phyloP scores from a whole-genome alignment of 768 basidiomycete genomes.

The Mycena latifolia region DNA sequence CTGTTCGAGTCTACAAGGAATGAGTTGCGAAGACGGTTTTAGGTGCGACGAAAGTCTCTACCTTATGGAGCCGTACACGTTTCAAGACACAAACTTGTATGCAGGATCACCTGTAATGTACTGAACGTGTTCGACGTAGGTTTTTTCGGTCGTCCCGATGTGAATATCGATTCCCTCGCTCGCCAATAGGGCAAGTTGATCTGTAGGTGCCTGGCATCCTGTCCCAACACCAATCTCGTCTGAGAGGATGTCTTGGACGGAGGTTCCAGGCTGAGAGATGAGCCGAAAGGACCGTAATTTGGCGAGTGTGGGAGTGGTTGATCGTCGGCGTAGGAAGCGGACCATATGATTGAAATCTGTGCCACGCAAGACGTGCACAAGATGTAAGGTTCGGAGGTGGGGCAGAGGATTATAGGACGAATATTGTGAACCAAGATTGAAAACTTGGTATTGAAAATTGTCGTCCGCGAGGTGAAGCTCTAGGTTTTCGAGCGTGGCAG shows the following conservation, averaged over 20 bases:
- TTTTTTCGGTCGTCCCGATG: neutral
- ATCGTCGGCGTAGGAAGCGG: too few relatives aligned
- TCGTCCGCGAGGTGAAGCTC: neutral
- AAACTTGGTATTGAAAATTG: too few relatives aligned
- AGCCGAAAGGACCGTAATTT: neutral
- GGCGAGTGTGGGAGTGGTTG: neutral
- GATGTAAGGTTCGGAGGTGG: too few relatives aligned
- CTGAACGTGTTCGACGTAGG: neutral
- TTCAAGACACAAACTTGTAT: neutral
- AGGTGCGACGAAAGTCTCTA: too few relatives aligned
- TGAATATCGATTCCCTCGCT: neutral
- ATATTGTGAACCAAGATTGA: too few relatives aligned
- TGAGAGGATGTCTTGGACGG: neutral
- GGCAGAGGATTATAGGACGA: too few relatives aligned
- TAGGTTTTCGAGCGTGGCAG: slow-evolving; percentile 4
- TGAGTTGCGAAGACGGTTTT: too few relatives aligned
- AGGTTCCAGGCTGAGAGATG: neutral
- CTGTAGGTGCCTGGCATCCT: neutral
- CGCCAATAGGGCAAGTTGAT: neutral
- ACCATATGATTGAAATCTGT: too few relatives aligned
- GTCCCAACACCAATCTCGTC: neutral
- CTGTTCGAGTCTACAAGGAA: too few relatives aligned
- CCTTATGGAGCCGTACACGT: too few relatives aligned
- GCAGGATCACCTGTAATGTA: neutral
- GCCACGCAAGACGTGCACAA: too few relatives aligned